Conservation (phyloP, 2,329 filamentous ascomycete species). For the Pseudogymnoascus sp. region DNA sequence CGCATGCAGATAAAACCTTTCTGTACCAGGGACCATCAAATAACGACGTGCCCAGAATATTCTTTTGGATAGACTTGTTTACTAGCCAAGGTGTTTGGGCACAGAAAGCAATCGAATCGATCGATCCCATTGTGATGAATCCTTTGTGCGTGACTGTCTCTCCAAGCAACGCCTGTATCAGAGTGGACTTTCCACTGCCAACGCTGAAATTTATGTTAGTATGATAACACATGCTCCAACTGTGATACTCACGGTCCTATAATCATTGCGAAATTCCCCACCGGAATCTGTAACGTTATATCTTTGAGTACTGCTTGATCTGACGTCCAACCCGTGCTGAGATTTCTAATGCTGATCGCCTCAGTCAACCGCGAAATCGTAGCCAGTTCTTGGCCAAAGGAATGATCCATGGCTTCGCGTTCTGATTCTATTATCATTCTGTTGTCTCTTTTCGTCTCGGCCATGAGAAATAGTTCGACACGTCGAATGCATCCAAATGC, state of each 20-base stretch:
- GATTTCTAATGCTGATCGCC: not conserved
- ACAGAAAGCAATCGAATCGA: slow-evolving; percentile 32
- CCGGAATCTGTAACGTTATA: slow-evolving; percentile 15
- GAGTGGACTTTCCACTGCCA: slow-evolving; percentile 27
- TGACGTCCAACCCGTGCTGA: slow-evolving; percentile 10
- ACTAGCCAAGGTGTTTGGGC: slow-evolving; percentile 39
- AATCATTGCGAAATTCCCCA: slow-evolving; percentile 19
- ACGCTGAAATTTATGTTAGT: slow-evolving; percentile 14
- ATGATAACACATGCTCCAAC: not conserved
- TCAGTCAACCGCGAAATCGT: not conserved
- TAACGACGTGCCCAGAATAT: slow-evolving; percentile 31
- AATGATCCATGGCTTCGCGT: not conserved
- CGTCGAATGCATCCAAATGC: not conserved
- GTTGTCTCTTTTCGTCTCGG: not conserved
- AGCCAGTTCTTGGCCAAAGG: not conserved
- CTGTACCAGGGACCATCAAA: slow-evolving; percentile 26
- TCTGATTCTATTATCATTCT: not conserved
- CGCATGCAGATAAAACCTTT: slow-evolving; percentile 22
- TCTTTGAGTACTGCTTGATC: slow-evolving; percentile 11
- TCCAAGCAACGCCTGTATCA: slow-evolving; percentile 26
- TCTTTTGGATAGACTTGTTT: slow-evolving; percentile 35
- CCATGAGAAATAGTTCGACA: not conserved
- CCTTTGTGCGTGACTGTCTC: slow-evolving; percentile 17
- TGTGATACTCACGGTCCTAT: slow-evolving; percentile 21
- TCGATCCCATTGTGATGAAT: slow-evolving; percentile 12